phyloP scores from a whole-genome alignment of 441 rosid species.

The Viola pubescens region DNA sequence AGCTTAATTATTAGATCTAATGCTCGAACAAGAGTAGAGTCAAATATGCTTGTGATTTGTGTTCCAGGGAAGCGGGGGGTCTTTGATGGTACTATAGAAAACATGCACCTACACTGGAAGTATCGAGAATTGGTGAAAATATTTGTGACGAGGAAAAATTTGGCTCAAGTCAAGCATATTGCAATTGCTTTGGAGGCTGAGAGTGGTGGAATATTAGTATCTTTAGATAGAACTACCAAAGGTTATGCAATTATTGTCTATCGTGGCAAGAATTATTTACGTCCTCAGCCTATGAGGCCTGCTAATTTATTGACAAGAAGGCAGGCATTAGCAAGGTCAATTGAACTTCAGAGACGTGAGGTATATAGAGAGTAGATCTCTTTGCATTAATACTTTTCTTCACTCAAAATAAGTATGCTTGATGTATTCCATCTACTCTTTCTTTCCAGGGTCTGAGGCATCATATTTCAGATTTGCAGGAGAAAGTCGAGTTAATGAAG shows the following conservation, averaged over 20 bases:
- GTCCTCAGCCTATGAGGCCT: constrained; percentile 53
- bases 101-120: constrained; percentile 94
- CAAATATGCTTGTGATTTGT: constrained; percentile 11
- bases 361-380: constrained; percentile 27
- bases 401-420: neutral
- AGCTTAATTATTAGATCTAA: constrained; percentile 13
- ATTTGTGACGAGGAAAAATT: constrained; percentile 48
- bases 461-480: constrained; percentile 53
- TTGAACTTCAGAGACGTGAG: constrained; percentile 89
- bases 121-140: constrained; percentile 73
- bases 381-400: constrained; percentile 7
- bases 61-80: constrained; percentile 66
- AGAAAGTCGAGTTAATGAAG: constrained; percentile 51
- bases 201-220: constrained; percentile 81
- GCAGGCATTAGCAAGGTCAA: constrained; percentile 72
- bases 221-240: constrained; percentile 65
- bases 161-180: constrained; percentile 63
- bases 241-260: constrained; percentile 68
- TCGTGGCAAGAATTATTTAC: constrained; percentile 76
- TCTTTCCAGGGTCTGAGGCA: constrained; percentile 63
- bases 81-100: constrained; percentile 74
- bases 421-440: constrained; percentile 8
- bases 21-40: constrained; percentile 6
- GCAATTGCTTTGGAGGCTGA: constrained; percentile 79
- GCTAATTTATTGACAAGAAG: constrained; percentile 57